phyloP scores from a whole-genome alignment of 2,329 filamentous ascomycete species.

The Onygenales sp. region DNA sequence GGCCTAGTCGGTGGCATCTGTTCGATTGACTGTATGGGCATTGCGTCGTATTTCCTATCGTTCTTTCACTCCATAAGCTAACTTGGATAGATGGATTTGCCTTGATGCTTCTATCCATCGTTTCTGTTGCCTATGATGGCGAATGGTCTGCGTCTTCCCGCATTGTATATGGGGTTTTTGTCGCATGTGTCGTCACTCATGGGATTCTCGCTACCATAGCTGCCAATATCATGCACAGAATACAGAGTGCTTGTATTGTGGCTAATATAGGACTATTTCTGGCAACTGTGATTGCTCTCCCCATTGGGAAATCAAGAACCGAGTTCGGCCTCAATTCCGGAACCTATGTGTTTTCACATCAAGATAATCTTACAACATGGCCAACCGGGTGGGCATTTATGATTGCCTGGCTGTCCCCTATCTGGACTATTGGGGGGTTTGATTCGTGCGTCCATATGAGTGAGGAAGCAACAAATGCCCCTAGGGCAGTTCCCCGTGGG shows the following conservation, averaged over 20 bases:
- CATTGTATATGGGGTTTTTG: conserved; percentile 49
- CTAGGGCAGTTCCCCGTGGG: conserved; percentile 49
- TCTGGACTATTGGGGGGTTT: conserved; percentile 50
- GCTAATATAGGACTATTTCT: conserved; percentile 48
- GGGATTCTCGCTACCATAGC: conserved; percentile 45
- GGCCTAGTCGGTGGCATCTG: conserved; percentile 53
- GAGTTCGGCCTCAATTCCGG: conserved; percentile 23
- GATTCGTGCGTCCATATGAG: conserved; percentile 52
- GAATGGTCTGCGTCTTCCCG: conserved; percentile 48
- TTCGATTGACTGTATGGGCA: conserved; percentile 45
- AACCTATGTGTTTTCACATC: conserved; percentile 46
- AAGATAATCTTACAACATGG: conserved; percentile 51
- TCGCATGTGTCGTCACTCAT: conserved; percentile 45
- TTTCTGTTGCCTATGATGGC: conserved; percentile 48
- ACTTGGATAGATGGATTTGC: conserved; percentile 35
- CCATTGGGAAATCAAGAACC: conserved; percentile 34
- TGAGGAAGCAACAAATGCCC: conserved; percentile 52
- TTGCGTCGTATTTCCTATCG: background rate
- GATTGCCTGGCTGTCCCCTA: conserved; percentile 50
- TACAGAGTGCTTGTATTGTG: conserved; percentile 48
- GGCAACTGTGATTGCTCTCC: conserved; percentile 49
- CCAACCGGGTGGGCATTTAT: conserved; percentile 51
- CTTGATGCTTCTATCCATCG: conserved; percentile 49
- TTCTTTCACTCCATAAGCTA: conserved; percentile 9
- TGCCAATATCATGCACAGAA: conserved; percentile 48